phyloP scores from a whole-genome alignment of 2,329 filamentous ascomycete genomes.

The Aspergillus pseudoterreus region DNA sequence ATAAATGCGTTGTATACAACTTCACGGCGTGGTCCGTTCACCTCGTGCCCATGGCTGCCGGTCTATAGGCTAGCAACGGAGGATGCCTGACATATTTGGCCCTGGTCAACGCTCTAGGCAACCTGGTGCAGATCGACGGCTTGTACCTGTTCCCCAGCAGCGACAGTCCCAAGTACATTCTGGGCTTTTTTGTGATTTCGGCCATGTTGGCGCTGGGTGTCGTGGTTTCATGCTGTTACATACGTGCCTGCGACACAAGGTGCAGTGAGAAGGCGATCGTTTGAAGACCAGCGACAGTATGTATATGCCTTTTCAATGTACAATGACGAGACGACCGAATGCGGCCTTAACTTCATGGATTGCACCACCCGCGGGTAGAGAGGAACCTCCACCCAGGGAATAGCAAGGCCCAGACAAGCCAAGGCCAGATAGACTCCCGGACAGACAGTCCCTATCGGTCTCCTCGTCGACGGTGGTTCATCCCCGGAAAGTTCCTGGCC shows the following conservation, averaged over 20 bases:
- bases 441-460: neutral
- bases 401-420: neutral
- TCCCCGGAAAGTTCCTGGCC: neutral
- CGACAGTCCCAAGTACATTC: slow-evolving; percentile 49
- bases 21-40: slow-evolving; percentile 53
- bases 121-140: slow-evolving; percentile 55
- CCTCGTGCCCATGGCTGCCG: slow-evolving; percentile 55
- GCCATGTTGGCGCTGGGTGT: slow-evolving; percentile 31
- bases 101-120: slow-evolving; percentile 53
- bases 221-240: slow-evolving; percentile 22
- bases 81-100: slow-evolving; percentile 51
- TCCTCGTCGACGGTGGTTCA: neutral
- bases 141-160: slow-evolving; percentile 48
- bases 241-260: slow-evolving; percentile 19
- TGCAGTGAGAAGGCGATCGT: neutral
- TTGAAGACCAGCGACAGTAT: no score
- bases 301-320: no score
- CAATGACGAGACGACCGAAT: no score
- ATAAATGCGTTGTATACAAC: slow-evolving; percentile 43
- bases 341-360: no score
- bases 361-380: no score
- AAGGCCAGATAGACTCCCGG: neutral
- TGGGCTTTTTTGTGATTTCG: slow-evolving; percentile 40
- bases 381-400: neutral
- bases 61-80: slow-evolving; percentile 53